These are phyloP conservation scores for Phytophthora fragariaefolia DNA, from an alignment of 352 stramenopile genomes.

Conservation along the genomic window DNA sequence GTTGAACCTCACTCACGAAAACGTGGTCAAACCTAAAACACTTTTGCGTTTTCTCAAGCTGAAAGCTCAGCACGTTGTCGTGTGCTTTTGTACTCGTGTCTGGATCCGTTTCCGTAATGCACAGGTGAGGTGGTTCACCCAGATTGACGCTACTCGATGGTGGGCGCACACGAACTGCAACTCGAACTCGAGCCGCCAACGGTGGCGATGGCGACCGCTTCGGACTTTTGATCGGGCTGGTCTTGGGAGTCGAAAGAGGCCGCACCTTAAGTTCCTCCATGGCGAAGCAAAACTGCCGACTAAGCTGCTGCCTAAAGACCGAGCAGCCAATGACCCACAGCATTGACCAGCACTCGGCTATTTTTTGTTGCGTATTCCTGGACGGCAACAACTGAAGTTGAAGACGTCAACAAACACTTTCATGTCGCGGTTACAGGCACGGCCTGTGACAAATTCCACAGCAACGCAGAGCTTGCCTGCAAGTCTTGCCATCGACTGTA, in stretches of 20 bases:
- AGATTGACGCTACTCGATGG: background rate
- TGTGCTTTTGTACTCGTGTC: background rate
- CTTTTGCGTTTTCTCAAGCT: constrained; percentile 51
- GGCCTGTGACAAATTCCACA: background rate
- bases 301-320: constrained; percentile 19
- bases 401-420: background rate
- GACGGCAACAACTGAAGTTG: background rate
- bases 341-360: constrained; percentile 6
- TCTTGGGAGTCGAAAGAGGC: constrained; percentile 12
- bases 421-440: background rate
- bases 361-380: constrained; percentile 26
- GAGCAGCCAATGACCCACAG: background rate
- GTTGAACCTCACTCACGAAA: constrained; percentile 42
- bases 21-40: constrained; percentile 75
- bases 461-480: too few species aligned
- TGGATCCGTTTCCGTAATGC: constrained; percentile 13
- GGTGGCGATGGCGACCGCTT: constrained; percentile 21
- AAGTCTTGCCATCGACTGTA: too few species aligned
- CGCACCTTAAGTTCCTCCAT: constrained; percentile 22
- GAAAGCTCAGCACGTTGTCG: constrained; percentile 40
- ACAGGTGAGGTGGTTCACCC: constrained; percentile 16
- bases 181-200: constrained; percentile 51
- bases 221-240: constrained; percentile 21
- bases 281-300: constrained; percentile 14
- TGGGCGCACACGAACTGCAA: constrained; percentile 72